Percentiles rank a stretch among this genome's conserved stretches.
Evolutionary conservation across 805 yeast species (phyloP).

Genomic region (Priceomyces medius): DNA sequence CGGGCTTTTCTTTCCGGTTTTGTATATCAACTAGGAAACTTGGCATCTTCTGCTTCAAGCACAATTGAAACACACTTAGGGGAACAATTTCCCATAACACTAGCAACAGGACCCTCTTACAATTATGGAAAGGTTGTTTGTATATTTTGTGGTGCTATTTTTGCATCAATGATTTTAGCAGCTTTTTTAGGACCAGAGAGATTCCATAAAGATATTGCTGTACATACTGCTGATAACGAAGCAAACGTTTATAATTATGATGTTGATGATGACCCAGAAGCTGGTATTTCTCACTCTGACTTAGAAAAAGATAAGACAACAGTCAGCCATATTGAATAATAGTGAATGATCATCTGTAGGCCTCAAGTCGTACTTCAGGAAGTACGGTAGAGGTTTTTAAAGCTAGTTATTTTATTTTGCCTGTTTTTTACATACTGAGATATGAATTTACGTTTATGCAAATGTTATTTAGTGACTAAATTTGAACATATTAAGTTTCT

Average conservation of each 20-base stretch:
- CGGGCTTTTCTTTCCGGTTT: constrained; percentile 62
- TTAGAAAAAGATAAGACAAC: background rate
- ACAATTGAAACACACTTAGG: constrained; percentile 68
- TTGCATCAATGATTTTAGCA: constrained; percentile 48
- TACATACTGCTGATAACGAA: background rate
- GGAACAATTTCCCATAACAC: constrained; percentile 42
- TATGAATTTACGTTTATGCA: too few relatives aligned
- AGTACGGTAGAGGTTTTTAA: too few relatives aligned
- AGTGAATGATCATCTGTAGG: too few relatives aligned
- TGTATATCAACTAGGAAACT: constrained; percentile 66
- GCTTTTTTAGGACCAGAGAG: constrained; percentile 62
- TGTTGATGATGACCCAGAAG: background rate
- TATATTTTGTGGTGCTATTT: constrained; percentile 62
- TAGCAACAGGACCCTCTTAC: constrained; percentile 23
- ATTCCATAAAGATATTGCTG: constrained; percentile 5
- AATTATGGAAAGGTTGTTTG: constrained; percentile 64
- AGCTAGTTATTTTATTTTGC: too few relatives aligned
- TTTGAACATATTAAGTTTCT: too few relatives aligned
- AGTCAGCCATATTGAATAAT: background rate
- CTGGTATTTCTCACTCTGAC: background rate
- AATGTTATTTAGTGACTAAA: too few relatives aligned
- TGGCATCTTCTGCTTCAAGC: constrained; percentile 63
- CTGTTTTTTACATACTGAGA: too few relatives aligned
- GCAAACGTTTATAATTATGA: background rate
- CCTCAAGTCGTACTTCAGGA: background rate